Conservation (phyloP, 2,329 filamentous ascomycete species). For the Phialophora verrucosa region DNA sequence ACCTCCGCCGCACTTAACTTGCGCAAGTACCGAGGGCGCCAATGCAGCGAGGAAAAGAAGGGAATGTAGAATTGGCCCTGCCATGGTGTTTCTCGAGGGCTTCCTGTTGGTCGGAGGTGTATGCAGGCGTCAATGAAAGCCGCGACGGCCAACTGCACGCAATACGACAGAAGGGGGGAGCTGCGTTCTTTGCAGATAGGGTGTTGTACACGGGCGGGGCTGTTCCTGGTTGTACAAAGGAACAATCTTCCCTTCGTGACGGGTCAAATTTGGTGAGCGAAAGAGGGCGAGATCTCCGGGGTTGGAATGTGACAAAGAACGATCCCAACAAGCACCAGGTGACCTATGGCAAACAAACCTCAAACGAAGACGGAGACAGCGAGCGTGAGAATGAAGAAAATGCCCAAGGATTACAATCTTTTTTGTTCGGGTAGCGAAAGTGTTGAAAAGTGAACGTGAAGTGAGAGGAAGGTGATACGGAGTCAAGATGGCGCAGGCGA, state of each 20-base stretch:
- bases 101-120: constrained; percentile 19
- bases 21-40: constrained; percentile 41
- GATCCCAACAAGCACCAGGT: constrained; percentile 1
- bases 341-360: constrained; percentile 13
- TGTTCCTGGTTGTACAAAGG: constrained; percentile 25
- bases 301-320: constrained; percentile 21
- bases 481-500: constrained; percentile 12
- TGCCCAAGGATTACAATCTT: constrained; percentile 1
- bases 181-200: not conserved
- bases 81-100: constrained; percentile 21
- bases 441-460: constrained; percentile 11
- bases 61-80: constrained; percentile 28
- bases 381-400: constrained; percentile 14
- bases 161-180: constrained; percentile 9
- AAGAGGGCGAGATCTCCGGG: constrained; percentile 15
- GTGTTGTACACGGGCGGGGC: constrained; percentile 13
- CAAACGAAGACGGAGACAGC: constrained; percentile 17
- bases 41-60: constrained; percentile 29
- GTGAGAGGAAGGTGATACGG: constrained; percentile 13
- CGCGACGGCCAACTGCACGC: constrained; percentile 3
- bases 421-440: not conserved
- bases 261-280: constrained; percentile 25
- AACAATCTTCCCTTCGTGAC: constrained; percentile 5
- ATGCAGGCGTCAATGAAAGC: constrained; percentile 33
- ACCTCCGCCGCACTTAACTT: constrained; percentile 49